Percentiles rank a stretch among this genome's conserved stretches.
These are phyloP conservation scores for Saccharomycopsis sp. DNA, from an alignment of 805 yeast species.

Conservation along the genomic window DNA sequence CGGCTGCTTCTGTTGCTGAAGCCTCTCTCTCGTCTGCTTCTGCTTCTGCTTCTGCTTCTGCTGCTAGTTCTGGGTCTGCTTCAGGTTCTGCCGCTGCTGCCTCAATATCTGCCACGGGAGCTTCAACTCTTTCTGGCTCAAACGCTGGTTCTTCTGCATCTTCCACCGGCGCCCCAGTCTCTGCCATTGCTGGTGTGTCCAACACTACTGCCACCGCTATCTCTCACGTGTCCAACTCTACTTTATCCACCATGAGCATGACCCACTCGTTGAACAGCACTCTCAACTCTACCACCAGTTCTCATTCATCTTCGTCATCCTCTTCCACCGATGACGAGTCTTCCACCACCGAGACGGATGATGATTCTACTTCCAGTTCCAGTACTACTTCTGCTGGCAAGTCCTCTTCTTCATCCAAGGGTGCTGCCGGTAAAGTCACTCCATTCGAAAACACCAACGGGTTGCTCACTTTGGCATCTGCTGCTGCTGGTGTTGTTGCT, in stretches of 20 bases:
- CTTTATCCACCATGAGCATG: slow-evolving; percentile 3
- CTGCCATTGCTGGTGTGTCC: slow-evolving; percentile 5
- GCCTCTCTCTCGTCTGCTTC: too few species aligned
- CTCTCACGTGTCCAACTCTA: background rate
- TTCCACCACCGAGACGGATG: slow-evolving; percentile 5
- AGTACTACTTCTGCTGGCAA: background rate
- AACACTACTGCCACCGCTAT: slow-evolving; percentile 2
- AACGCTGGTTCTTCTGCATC: slow-evolving; percentile 1
- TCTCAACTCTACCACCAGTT: slow-evolving; percentile 10
- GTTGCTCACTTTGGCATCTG: slow-evolving; percentile 24
- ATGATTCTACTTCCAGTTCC: slow-evolving; percentile 3
- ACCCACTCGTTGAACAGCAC: background rate
- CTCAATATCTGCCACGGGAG: slow-evolving; percentile 22
- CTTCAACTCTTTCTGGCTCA: slow-evolving; percentile 25
- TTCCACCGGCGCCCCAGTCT: slow-evolving; percentile 18
- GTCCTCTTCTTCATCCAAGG: slow-evolving; percentile 28
- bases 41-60: too few species aligned
- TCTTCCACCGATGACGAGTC: background rate
- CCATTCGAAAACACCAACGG: slow-evolving; percentile 28
- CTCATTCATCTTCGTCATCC: slow-evolving; percentile 4
- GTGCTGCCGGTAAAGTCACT: slow-evolving; percentile 40
- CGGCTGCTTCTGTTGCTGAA: too few species aligned
- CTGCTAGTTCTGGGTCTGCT: too few species aligned
- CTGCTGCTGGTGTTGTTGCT: slow-evolving; percentile 32
- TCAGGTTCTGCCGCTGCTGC: slow-evolving; percentile 18